A percentile compares a stretch with the other conserved stretches of the same genome.
Evolutionary conservation across 768 basidiomycete genomes (phyloP).

Genomic region (Dioszegia aurantiaca): DNA sequence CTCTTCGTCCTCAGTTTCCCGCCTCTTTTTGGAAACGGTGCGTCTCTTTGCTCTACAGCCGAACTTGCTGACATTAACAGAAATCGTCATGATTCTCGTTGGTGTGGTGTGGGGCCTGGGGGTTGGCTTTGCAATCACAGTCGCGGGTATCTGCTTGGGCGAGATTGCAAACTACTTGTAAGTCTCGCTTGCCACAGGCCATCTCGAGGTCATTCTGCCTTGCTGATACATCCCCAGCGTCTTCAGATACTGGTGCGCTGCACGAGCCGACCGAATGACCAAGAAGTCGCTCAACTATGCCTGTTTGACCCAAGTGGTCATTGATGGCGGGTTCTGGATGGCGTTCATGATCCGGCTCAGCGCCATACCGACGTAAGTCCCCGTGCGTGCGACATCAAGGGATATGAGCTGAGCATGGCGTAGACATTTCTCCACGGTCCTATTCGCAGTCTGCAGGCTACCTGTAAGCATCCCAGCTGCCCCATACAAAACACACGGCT

Average conservation of each 20-base stretch:
- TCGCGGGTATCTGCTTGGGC: slow-evolving; percentile 66
- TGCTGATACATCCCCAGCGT: slow-evolving; percentile 53
- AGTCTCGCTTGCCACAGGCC: no score
- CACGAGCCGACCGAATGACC: slow-evolving; percentile 73
- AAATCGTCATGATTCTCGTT: slow-evolving; percentile 73
- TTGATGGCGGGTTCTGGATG: slow-evolving; percentile 78
- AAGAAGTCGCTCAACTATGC: slow-evolving; percentile 57
- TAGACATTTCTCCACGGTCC: slow-evolving; percentile 82
- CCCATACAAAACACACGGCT: slow-evolving; percentile 70
- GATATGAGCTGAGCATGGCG: slow-evolving; percentile 62
- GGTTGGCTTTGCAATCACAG: slow-evolving; percentile 75
- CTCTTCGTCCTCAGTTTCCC: slow-evolving; percentile 82
- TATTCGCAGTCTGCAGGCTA: slow-evolving; percentile 81
- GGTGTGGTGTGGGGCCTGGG: slow-evolving; percentile 89
- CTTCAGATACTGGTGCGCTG: slow-evolving; percentile 74
- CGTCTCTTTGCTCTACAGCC: not conserved
- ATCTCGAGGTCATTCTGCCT: no score
- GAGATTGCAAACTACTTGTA: slow-evolving; percentile 86
- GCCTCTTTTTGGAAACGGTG: slow-evolving; percentile 82
- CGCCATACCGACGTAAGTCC: slow-evolving; percentile 39
- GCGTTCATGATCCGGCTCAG: slow-evolving; percentile 40
- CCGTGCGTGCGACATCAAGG: slow-evolving; percentile 54
- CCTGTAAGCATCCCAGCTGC: slow-evolving; percentile 20
- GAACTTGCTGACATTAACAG: slow-evolving; percentile 9
- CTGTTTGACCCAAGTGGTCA: slow-evolving; percentile 62